Percentiles rank a stretch among this genome's conserved stretches.
Conservation (phyloP, 495 filamentous ascomycete genomes). For the Trichoderma virens region DNA sequence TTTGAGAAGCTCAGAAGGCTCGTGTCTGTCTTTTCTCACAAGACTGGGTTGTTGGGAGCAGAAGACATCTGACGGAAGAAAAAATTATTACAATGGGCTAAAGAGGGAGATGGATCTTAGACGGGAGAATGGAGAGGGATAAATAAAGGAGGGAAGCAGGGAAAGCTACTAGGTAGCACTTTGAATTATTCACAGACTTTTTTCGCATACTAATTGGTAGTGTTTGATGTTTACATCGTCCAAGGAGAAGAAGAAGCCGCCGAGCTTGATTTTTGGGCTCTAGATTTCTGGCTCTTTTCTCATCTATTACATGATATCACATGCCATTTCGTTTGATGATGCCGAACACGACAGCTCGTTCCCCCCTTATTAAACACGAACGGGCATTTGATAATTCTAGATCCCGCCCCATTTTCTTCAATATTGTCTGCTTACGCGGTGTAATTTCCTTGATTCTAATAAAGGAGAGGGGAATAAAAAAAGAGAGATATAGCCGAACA, state of each 20-base stretch:
- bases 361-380: neutral
- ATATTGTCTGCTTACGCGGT: neutral
- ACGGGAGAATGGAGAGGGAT: conserved; percentile 9
- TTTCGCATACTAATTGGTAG: neutral
- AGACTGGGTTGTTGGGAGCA: neutral
- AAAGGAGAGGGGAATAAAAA: neutral
- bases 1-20: neutral
- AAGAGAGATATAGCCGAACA: no score
- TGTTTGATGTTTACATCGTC: neutral
- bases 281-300: no score
- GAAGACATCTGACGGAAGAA: neutral
- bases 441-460: neutral
- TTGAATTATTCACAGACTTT: neutral
- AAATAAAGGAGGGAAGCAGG: conserved; percentile 16
- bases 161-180: neutral
- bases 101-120: conserved; percentile 4
- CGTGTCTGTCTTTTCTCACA: neutral
- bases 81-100: conserved; percentile 16
- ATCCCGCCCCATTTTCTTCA: neutral
- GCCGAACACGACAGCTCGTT: neutral
- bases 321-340: neutral
- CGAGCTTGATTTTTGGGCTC: neutral
- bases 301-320: neutral
- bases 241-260: neutral
- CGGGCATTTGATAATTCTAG: no score